Evolutionary conservation across 2,329 filamentous ascomycete species (phyloP).

Genomic region (Fusarium sp.): DNA sequence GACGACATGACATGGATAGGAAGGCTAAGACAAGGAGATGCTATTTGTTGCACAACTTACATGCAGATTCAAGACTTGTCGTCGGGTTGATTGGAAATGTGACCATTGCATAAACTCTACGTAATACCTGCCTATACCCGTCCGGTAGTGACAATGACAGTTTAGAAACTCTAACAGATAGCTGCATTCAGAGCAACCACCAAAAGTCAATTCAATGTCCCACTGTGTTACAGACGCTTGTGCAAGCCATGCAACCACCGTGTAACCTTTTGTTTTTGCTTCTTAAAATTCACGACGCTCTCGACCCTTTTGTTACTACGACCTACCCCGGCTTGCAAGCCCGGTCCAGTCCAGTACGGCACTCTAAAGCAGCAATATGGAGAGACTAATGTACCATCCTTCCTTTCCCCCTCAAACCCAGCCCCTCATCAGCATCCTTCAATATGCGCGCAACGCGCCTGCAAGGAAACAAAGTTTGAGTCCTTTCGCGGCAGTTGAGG

Average conservation of each 20-base stretch:
- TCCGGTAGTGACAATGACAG: constrained; percentile 13
- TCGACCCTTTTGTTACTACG: neutral
- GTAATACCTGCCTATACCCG: constrained; percentile 8
- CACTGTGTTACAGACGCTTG: constrained; percentile 20
- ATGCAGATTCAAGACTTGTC: neutral
- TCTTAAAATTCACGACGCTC: neutral
- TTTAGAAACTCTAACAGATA: neutral
- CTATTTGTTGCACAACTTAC: neutral
- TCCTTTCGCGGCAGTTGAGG: constrained; percentile 19
- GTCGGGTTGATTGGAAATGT: neutral
- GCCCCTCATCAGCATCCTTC: neutral
- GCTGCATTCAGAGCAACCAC: neutral
- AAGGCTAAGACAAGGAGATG: constrained; percentile 1
- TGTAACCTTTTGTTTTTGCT: constrained; percentile 1
- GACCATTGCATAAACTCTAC: constrained; percentile 18
- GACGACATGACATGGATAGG: constrained; percentile 11
- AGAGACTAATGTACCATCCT: constrained; percentile 6
- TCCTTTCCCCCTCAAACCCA: neutral
- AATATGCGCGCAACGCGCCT: constrained; percentile 13
- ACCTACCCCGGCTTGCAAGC: neutral
- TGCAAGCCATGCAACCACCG: constrained; percentile 22
- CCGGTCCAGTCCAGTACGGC: neutral
- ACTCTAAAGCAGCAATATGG: constrained; percentile 8
- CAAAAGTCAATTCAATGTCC: constrained; percentile 17
- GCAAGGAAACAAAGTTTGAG: constrained; percentile 9